Evolutionary conservation across 1,284 basidiomycete species (phyloP).

Genomic region (Ceratobasidium sp.): DNA sequence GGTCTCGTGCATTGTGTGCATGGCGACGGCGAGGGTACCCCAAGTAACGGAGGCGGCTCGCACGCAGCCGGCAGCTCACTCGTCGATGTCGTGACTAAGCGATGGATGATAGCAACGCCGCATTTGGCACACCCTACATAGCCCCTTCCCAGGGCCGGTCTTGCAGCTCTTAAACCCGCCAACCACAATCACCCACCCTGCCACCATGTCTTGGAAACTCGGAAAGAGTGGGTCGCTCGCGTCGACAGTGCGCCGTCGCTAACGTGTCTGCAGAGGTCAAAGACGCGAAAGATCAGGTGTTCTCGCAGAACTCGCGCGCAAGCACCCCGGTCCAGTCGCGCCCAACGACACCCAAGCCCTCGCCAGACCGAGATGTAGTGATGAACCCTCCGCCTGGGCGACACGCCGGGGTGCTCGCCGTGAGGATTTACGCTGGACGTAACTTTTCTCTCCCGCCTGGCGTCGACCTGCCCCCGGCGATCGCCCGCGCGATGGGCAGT

Average conservation of each 20-base stretch:
- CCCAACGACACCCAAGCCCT: constrained; percentile 70
- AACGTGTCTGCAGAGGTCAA: constrained; percentile 31
- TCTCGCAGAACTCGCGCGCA: constrained; percentile 26
- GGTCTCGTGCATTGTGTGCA: too few relatives aligned
- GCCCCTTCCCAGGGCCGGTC: constrained; percentile 15
- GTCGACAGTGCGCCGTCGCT: neutral
- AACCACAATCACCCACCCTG: neutral
- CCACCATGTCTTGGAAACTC: constrained; percentile 59
- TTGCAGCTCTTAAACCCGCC: constrained; percentile 19
- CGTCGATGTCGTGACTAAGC: constrained; percentile 18
- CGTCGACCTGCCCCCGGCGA: constrained; percentile 83
- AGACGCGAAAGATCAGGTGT: constrained; percentile 43
- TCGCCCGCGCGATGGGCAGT: constrained; percentile 80
- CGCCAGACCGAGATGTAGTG: constrained; percentile 18
- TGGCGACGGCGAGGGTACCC: neutral
- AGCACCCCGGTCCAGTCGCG: constrained; percentile 60
- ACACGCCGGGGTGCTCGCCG: constrained; percentile 79
- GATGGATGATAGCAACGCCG: constrained; percentile 2
- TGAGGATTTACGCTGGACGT: constrained; percentile 87
- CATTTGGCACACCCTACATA: constrained; percentile 16
- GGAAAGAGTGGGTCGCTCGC: constrained; percentile 57
- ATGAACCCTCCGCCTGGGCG: constrained; percentile 54
- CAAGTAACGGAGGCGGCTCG: neutral
- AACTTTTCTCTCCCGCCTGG: constrained; percentile 79
- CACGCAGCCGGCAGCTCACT: constrained; percentile 2